Evolutionary conservation across 2,329 filamentous ascomycete genomes (phyloP).

Genomic region (Blumeria graminis): DNA sequence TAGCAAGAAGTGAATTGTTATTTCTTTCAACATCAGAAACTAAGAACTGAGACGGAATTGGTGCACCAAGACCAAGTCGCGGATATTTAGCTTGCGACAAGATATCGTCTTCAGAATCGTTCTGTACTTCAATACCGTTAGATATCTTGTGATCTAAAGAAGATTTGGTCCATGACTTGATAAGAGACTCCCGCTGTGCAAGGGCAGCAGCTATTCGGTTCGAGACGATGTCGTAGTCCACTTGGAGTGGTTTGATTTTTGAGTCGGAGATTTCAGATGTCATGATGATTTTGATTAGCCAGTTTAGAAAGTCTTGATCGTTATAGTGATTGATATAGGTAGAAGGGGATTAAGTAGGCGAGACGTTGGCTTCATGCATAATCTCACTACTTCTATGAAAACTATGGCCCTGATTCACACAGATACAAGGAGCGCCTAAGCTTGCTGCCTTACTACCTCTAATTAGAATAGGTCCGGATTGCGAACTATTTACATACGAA

Average conservation of each 20-base stretch:
- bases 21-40: slow-evolving; percentile 11
- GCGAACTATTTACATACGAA: too few relatives aligned
- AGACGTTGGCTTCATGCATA: background rate
- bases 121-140: slow-evolving; percentile 13
- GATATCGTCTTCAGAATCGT: slow-evolving; percentile 14
- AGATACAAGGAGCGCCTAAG: too few relatives aligned
- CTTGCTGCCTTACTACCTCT: too few relatives aligned
- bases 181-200: slow-evolving; percentile 14
- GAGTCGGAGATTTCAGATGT: slow-evolving; percentile 6
- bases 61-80: slow-evolving; percentile 14
- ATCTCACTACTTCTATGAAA: too few relatives aligned
- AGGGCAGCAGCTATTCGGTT: slow-evolving; percentile 14
- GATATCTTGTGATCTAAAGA: slow-evolving; percentile 7
- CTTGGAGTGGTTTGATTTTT: slow-evolving; percentile 7
- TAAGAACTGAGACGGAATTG: slow-evolving; percentile 12
- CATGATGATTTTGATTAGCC: slow-evolving; percentile 3
- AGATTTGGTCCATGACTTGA: slow-evolving; percentile 13
- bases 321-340: background rate
- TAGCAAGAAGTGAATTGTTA: slow-evolving; percentile 14
- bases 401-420: too few relatives aligned
- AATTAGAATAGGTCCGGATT: too few relatives aligned
- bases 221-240: slow-evolving; percentile 13
- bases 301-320: background rate
- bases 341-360: background rate
- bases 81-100: slow-evolving; percentile 12